Evolutionary conservation across 257 asterid species (phyloP).

Genomic region (Echium plantagineum): DNA sequence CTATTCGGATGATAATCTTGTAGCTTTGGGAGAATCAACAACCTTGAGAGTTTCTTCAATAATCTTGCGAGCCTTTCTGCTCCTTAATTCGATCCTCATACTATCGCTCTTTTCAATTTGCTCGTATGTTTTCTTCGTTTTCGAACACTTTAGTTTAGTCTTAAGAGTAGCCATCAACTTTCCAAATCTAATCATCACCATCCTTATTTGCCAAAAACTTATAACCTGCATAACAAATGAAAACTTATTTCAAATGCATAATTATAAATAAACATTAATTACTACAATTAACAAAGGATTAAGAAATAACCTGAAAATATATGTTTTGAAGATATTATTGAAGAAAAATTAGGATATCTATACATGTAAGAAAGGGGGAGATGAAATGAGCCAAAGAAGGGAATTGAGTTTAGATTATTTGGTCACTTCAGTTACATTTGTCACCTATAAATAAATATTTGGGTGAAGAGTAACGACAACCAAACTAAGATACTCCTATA

Average conservation of each 20-base stretch:
- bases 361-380: too few relatives aligned
- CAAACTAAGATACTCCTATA: not conserved
- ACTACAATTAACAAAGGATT: too few relatives aligned
- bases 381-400: not conserved
- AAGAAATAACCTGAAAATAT: too few relatives aligned
- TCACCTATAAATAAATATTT: not conserved
- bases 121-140: conserved; percentile 38
- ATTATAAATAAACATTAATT: too few relatives aligned
- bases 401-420: not conserved
- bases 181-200: conserved; percentile 34
- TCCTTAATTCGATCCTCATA: conserved; percentile 69
- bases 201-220: not conserved
- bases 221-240: too few relatives aligned
- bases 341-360: not conserved
- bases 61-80: conserved; percentile 69
- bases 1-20: conserved; percentile 38
- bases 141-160: conserved; percentile 31
- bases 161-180: conserved; percentile 41
- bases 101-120: conserved; percentile 84
- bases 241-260: too few relatives aligned
- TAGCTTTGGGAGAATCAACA: conserved; percentile 73
- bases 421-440: not conserved
- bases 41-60: conserved; percentile 61
- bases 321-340: not conserved
- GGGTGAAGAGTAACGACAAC: not conserved